Percentiles rank a stretch among this genome's conserved stretches.
phyloP scores from a whole-genome alignment of 2,329 filamentous ascomycete species.

The Dactylellina drechsleri region DNA sequence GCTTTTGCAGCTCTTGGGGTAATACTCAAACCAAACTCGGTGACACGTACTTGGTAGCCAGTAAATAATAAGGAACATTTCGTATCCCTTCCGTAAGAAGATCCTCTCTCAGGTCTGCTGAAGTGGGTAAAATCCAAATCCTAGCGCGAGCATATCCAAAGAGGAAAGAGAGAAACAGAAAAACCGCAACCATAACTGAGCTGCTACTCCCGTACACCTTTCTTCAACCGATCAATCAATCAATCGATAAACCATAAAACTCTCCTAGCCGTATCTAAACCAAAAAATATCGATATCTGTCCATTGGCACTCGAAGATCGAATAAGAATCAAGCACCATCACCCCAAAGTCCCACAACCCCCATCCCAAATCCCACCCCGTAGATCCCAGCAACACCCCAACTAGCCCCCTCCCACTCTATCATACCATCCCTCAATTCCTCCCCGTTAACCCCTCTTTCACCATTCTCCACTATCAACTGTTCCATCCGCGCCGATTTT shows the following conservation, averaged over 20 bases:
- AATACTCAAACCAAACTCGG: not conserved
- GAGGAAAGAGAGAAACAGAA: not conserved
- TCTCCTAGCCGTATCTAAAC: no score
- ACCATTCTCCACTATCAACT: conserved; percentile 35
- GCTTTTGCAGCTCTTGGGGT: not conserved
- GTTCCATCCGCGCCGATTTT: conserved; percentile 20
- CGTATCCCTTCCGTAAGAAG: no score
- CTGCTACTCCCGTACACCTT: not conserved
- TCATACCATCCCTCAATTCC: conserved; percentile 39
- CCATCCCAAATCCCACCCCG: conserved; percentile 33
- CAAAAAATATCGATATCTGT: no score
- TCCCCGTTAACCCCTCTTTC: conserved; percentile 47
- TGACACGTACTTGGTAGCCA: no score
- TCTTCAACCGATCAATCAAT: no score
- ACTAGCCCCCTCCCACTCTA: conserved; percentile 39
- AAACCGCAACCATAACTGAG: not conserved
- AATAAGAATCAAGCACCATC: conserved; percentile 32
- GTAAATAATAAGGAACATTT: no score
- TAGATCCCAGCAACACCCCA: conserved; percentile 32
- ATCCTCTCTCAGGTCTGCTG: no score
- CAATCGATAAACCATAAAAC: not conserved
- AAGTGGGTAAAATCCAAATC: no score
- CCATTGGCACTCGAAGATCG: no score
- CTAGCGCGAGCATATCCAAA: no score
- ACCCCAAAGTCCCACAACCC: conserved; percentile 46